Base-by-base conservation (phyloP, 129 eudicot genomes). In the Arctium lappa region DNA sequence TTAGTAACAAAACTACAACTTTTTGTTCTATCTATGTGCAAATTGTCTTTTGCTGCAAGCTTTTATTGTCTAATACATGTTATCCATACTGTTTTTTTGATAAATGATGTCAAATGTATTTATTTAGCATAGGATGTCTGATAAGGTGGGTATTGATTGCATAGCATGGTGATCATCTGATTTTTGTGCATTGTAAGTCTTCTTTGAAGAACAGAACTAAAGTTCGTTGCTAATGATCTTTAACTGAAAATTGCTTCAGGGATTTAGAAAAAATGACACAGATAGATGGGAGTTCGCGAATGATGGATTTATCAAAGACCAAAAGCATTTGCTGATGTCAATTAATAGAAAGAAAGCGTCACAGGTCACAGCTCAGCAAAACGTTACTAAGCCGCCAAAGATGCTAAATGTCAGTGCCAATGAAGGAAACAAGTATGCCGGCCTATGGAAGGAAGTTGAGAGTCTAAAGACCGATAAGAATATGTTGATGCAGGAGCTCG, bases 221-320 rank as follows among this genome's bases (percentile, higher is more conserved):
- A 63, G 70, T 63, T 6, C 32, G 1, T 27, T 18, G 32, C 30
- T 18, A 63, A 63, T 63, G 70, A 53, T 53, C 32, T 63, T 9
- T 22, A 63, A 63, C 31, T 63, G 33, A 63, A 56, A n/a, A 1
- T 13, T 77, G 4, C 81, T 74, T 69, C 97, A 94, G 97, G 99
- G 99, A 40, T 95, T 95, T 87, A 86, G 97, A 30, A 95, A 95
- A 90, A 88, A 74, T 0, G 99, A 93, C 76, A 89, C 94, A 48
- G 99, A 95, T 85, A 87, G 97, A 27, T 95, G 94, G 93, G 97
- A 95, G 79, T 95, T 95, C 36, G 89, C 93, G 16, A 93, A 91
- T 76, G 99, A 93, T 0, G 82, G 86, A 37, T 95, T 95, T 81
- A 80, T 93, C 62, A 95, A 90, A 88, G 97, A 87, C 83, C 89